Evolutionary conservation across 192 early-diverging fungal genomes (phyloP).

Genomic region (Backusella westeae): DNA sequence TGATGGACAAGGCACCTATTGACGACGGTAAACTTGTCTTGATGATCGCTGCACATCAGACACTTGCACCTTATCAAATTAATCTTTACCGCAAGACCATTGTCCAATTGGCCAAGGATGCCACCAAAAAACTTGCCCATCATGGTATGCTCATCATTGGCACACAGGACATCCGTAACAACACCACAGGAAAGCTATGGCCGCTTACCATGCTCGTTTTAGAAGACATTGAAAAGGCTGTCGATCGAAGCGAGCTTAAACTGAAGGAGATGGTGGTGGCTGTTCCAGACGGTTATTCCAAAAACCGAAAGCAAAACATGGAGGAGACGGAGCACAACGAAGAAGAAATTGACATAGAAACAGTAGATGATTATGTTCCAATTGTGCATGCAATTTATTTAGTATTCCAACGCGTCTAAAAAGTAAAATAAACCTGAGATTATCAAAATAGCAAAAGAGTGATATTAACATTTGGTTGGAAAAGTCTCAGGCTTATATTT

Average conservation of each 20-base stretch:
- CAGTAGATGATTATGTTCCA: slow-evolving; percentile 39
- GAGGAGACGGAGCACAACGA: slow-evolving; percentile 35
- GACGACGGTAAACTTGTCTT: slow-evolving; percentile 50
- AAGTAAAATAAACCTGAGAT: neutral
- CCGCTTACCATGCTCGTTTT: slow-evolving; percentile 72
- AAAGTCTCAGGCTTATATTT: neutral
- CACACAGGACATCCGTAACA: slow-evolving; percentile 63
- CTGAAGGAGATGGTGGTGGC: slow-evolving; percentile 66
- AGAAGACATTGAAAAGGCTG: slow-evolving; percentile 66
- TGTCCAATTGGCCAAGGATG: slow-evolving; percentile 60
- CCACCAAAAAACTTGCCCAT: slow-evolving; percentile 52
- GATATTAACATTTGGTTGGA: neutral
- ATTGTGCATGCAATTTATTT: slow-evolving; percentile 57
- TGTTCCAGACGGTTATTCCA: slow-evolving; percentile 66
- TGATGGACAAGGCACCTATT: slow-evolving; percentile 47
- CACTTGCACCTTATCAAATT: slow-evolving; percentile 46
- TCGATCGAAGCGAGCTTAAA: slow-evolving; percentile 47
- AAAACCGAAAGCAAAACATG: slow-evolving; percentile 44
- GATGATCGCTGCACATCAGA: slow-evolving; percentile 57
- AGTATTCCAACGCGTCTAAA: slow-evolving; percentile 20
- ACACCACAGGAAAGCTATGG: slow-evolving; percentile 60
- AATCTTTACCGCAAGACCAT: slow-evolving; percentile 59
- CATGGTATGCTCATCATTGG: slow-evolving; percentile 69
- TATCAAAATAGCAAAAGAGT: slow-evolving; percentile 8
- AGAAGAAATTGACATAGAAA: slow-evolving; percentile 36